Conservation (phyloP, 1,139 yeast genomes). For the Kluyveromyces marxianus region DNA sequence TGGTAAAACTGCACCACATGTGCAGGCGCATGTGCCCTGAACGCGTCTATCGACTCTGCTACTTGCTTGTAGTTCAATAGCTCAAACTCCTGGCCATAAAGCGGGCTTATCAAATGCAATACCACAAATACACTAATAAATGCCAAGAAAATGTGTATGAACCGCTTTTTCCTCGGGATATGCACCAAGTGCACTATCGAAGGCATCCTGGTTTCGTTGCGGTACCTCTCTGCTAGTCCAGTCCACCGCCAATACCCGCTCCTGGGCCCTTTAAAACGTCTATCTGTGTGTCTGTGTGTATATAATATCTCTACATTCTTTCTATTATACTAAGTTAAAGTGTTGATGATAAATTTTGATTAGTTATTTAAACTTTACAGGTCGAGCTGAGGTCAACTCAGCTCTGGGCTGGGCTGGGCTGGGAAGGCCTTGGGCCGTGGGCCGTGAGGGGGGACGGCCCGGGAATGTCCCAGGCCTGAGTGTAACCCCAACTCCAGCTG, state of each 20-base stretch:
- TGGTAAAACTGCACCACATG: conserved; percentile 8
- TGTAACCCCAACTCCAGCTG: too few relatives aligned
- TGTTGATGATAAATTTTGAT: too few relatives aligned
- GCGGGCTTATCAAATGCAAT: neutral
- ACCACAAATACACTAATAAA: neutral
- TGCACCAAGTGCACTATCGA: neutral
- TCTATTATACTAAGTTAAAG: too few relatives aligned
- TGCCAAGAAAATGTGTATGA: neutral
- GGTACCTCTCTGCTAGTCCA: too few relatives aligned
- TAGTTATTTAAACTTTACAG: too few relatives aligned
- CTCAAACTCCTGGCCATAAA: neutral
- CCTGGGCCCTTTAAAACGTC: too few relatives aligned
- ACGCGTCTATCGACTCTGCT: neutral
- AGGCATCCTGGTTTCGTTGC: neutral
- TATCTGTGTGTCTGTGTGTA: too few relatives aligned
- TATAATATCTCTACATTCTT: too few relatives aligned
- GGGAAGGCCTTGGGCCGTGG: too few relatives aligned
- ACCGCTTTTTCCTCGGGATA: neutral
- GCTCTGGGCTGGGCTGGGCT: neutral
- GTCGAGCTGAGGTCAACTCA: neutral
- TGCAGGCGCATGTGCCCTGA: conserved; percentile 1
- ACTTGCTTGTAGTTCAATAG: neutral
- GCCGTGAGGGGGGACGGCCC: too few relatives aligned
- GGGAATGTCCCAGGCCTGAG: too few relatives aligned
- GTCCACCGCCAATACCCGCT: too few relatives aligned